Evolutionary conservation across 1,284 basidiomycete genomes (phyloP).

Genomic region (Ceratobasidium papillatum): DNA sequence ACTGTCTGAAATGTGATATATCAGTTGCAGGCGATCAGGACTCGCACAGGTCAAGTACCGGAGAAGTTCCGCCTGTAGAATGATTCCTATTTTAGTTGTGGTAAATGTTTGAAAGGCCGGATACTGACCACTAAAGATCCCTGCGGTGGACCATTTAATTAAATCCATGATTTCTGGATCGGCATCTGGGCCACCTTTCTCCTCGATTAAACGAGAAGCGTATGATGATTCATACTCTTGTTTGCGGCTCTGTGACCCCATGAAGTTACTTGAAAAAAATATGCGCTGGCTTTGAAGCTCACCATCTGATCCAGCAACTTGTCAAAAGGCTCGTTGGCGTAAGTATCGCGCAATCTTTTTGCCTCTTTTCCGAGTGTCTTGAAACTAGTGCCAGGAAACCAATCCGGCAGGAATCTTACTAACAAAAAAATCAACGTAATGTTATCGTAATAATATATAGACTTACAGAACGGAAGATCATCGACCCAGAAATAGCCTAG

Average conservation of each 20-base stretch:
- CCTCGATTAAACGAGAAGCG: conserved; percentile 14
- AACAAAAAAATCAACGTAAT: background rate
- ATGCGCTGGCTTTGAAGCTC: background rate
- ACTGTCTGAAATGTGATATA: background rate
- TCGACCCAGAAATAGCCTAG: conserved; percentile 18
- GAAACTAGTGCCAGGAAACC: conserved; percentile 4
- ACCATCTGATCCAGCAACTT: conserved; percentile 6
- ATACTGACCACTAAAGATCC: conserved; percentile 14
- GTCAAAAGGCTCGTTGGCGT: conserved; percentile 3
- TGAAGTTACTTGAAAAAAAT: background rate
- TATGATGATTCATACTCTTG: background rate
- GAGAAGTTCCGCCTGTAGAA: background rate
- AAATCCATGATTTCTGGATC: conserved; percentile 6
- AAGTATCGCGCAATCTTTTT: background rate
- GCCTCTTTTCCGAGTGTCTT: background rate
- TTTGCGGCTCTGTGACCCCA: background rate
- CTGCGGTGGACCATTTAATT: conserved; percentile 25
- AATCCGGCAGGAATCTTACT: conserved; percentile 7
- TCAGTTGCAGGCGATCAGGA: background rate
- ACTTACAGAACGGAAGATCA: conserved; percentile 25
- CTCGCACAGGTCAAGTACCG: background rate
- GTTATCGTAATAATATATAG: background rate
- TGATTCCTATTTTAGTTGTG: background rate
- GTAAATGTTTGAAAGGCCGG: background rate
- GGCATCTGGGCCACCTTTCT: conserved; percentile 7